Evolutionary conservation across 1,139 yeast genomes (phyloP).

Genomic region (Scheffersomyces segobiensis): DNA sequence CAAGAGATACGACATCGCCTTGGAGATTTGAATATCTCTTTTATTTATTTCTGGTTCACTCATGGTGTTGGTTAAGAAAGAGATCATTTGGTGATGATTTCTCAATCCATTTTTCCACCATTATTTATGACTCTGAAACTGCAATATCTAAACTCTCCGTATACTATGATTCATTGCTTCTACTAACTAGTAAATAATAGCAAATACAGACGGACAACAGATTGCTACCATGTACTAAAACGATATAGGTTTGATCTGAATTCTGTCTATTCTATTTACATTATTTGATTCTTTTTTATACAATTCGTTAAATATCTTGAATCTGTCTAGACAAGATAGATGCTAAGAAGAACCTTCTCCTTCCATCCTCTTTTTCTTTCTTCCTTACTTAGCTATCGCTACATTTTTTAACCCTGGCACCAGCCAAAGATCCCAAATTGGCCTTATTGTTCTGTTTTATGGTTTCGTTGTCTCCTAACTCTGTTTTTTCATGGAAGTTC

Average conservation of each 20-base stretch:
- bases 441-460: constrained; percentile 35
- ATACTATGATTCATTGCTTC: not conserved
- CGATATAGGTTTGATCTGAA: not conserved
- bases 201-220: too few species aligned
- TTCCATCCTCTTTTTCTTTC: constrained; percentile 1
- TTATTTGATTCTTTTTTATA: not conserved
- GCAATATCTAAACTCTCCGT: not conserved
- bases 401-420: constrained; percentile 32
- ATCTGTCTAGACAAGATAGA: not conserved
- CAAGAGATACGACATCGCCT: constrained; percentile 70
- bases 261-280: not conserved
- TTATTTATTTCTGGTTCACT: constrained; percentile 18
- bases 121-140: not conserved
- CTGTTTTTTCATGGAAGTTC: constrained; percentile 79
- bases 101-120: not conserved
- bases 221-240: too few species aligned
- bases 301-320: not conserved
- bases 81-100: not conserved
- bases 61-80: constrained; percentile 3
- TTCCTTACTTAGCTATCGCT: constrained; percentile 9
- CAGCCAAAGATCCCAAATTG: constrained; percentile 45
- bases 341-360: not conserved
- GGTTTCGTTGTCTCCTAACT: constrained; percentile 82
- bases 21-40: constrained; percentile 63
- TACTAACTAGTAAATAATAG: too few species aligned